Percentiles rank a stretch among this genome's conserved stretches.
Conservation (phyloP, 1,284 basidiomycete species). For the Cronartium quercuum region DNA sequence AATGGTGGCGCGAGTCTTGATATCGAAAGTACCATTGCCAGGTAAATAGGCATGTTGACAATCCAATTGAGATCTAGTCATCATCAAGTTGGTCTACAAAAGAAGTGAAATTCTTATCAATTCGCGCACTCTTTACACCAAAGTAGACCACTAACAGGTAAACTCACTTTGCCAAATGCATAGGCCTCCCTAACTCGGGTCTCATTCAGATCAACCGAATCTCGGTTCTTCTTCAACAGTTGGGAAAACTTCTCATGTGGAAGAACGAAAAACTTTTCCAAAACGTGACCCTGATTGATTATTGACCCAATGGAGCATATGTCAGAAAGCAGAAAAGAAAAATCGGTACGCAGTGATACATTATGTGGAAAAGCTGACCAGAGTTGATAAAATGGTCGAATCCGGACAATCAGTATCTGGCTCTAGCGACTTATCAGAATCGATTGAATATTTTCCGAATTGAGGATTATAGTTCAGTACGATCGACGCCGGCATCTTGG, state of each 20-base stretch:
- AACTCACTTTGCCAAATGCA: slow-evolving; percentile 66
- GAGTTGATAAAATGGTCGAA: slow-evolving; percentile 70
- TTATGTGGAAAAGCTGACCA: slow-evolving; percentile 55
- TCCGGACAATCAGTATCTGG: slow-evolving; percentile 51
- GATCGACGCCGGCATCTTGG: slow-evolving; percentile 71
- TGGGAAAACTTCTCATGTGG: slow-evolving; percentile 23
- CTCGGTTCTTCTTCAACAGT: slow-evolving; percentile 14
- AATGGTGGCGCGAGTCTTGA: slow-evolving; percentile 85
- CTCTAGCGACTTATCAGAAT: slow-evolving; percentile 60
- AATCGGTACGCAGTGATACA: neutral
- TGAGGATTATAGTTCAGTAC: slow-evolving; percentile 57
- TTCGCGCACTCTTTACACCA: neutral
- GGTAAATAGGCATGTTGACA: slow-evolving; percentile 74
- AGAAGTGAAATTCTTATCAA: slow-evolving; percentile 1
- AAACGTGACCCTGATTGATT: slow-evolving; percentile 19
- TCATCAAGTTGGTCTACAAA: slow-evolving; percentile 62
- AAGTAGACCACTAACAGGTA: neutral
- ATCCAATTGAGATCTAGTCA: slow-evolving; percentile 94
- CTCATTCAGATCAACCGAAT: slow-evolving; percentile 47
- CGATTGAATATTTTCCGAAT: slow-evolving; percentile 67
- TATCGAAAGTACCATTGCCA: slow-evolving; percentile 84
- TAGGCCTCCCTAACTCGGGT: slow-evolving; percentile 61
- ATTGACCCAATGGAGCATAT: too few species aligned
- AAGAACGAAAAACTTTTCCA: slow-evolving; percentile 48
- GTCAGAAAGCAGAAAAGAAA: neutral